A percentile compares a stretch with the other conserved stretches of the same genome.
These are phyloP conservation scores for Flaveria trinervia DNA, from an alignment of 129 eudicot species.

Conservation along the genomic window DNA sequence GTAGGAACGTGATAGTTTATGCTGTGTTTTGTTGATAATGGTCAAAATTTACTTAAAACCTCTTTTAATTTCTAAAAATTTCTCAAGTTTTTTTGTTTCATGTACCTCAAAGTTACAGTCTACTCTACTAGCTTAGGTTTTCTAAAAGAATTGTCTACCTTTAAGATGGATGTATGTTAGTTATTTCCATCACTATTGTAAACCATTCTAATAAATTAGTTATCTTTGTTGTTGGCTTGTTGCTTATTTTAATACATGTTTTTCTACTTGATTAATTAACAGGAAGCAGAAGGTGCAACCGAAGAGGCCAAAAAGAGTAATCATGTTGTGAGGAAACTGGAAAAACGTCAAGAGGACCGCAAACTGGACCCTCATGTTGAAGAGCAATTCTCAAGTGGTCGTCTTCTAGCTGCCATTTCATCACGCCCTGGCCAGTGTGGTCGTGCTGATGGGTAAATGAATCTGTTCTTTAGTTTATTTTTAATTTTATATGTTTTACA, in stretches of 20 bases:
- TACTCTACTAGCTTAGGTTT: too few relatives aligned
- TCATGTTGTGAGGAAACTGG: conserved; percentile 66
- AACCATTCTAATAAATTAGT: neutral
- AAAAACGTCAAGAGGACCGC: conserved; percentile 73
- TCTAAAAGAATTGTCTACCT: too few relatives aligned
- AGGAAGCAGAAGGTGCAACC: conserved; percentile 60
- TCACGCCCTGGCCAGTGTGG: conserved; percentile 95
- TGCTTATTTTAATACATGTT: neutral
- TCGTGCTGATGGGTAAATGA: conserved; percentile 79
- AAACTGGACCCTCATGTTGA: conserved; percentile 73
- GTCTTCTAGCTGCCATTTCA: conserved; percentile 75
- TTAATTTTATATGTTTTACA: neutral
- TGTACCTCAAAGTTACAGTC: too few relatives aligned
- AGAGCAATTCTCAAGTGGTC: conserved; percentile 80
- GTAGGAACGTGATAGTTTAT: neutral
- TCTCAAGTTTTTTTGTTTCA: neutral
- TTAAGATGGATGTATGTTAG: too few relatives aligned
- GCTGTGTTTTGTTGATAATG: neutral
- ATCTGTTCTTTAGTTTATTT: neutral
- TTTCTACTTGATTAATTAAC: neutral
- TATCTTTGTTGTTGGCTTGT: neutral
- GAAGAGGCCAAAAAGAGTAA: conserved; percentile 82
- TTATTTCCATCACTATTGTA: too few relatives aligned
- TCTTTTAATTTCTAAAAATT: neutral
- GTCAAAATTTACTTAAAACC: neutral